These are phyloP conservation scores for Elaphomyces granulatus DNA, from an alignment of 495 filamentous ascomycete species.

Conservation along the genomic window DNA sequence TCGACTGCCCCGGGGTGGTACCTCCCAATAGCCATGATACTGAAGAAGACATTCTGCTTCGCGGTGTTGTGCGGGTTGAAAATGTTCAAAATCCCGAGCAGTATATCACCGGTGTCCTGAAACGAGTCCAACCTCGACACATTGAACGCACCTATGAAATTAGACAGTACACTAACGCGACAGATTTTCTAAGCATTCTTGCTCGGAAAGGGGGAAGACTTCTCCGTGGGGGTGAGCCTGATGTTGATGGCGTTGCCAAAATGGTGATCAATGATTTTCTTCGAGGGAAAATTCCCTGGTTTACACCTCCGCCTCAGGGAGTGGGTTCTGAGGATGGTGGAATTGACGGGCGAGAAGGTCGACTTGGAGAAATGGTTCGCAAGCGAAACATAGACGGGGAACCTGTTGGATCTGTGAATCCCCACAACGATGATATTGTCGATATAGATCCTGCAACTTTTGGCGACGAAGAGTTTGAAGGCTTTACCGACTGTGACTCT, in stretches of 20 bases:
- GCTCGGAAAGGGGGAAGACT: constrained; percentile 78
- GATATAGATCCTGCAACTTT: too few species aligned
- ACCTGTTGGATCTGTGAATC: too few species aligned
- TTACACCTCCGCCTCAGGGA: constrained; percentile 60
- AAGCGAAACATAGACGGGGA: constrained; percentile 39
- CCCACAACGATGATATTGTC: too few species aligned
- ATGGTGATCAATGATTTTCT: constrained; percentile 95
- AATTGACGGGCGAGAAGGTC: constrained; percentile 43
- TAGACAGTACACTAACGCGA: constrained; percentile 54
- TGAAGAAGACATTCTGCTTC: constrained; percentile 75
- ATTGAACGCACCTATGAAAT: constrained; percentile 88
- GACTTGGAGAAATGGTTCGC: constrained; percentile 48
- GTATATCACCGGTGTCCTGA: constrained; percentile 75
- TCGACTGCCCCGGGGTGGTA: constrained; percentile 93
- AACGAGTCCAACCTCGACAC: constrained; percentile 68
- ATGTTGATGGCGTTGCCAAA: constrained; percentile 85
- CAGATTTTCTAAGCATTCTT: constrained; percentile 73
- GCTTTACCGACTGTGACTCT: too few species aligned
- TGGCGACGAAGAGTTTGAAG: constrained; percentile 28
- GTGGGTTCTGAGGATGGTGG: constrained; percentile 35
- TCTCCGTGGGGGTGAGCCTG: constrained; percentile 79
- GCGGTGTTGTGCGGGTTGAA: constrained; percentile 85
- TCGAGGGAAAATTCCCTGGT: constrained; percentile 92
- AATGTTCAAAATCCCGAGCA: constrained; percentile 92
- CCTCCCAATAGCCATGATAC: constrained; percentile 72